Percentiles rank a stretch among this genome's conserved stretches.
Evolutionary conservation across 1,139 yeast genomes (phyloP).

Genomic region (Pichia norvegensis): DNA sequence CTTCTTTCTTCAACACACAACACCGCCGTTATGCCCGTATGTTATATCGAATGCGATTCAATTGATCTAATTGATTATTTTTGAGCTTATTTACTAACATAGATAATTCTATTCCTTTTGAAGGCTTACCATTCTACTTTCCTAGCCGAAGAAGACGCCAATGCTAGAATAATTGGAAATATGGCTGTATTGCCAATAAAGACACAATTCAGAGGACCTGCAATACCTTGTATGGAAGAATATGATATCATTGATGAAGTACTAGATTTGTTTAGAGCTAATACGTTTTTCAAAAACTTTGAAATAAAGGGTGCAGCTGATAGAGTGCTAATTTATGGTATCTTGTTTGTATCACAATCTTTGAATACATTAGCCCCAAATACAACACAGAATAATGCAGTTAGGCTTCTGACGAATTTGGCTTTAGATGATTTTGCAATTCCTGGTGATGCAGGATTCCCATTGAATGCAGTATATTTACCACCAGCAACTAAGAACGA

Average conservation of each 20-base stretch:
- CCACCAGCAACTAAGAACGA: slow-evolving; percentile 72
- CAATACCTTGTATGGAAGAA: slow-evolving; percentile 73
- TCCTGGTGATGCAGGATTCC: slow-evolving; percentile 95
- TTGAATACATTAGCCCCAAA: slow-evolving; percentile 49
- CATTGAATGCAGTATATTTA: slow-evolving; percentile 73
- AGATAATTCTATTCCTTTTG: neutral
- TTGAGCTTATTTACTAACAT: slow-evolving; percentile 3
- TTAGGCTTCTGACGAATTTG: slow-evolving; percentile 65
- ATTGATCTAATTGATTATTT: neutral
- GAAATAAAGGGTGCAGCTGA: slow-evolving; percentile 96
- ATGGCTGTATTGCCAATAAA: slow-evolving; percentile 74
- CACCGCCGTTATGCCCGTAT: slow-evolving; percentile 4
- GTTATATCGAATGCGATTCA: slow-evolving; percentile 6
- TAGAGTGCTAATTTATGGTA: slow-evolving; percentile 93
- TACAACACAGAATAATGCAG: slow-evolving; percentile 54
- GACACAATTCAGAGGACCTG: slow-evolving; percentile 84
- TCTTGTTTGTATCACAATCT: slow-evolving; percentile 80
- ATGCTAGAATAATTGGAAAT: slow-evolving; percentile 49
- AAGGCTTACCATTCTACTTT: slow-evolving; percentile 91
- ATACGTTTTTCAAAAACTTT: slow-evolving; percentile 91
- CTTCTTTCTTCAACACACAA: neutral
- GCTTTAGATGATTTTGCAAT: slow-evolving; percentile 82
- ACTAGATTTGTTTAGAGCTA: slow-evolving; percentile 87
- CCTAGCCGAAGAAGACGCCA: slow-evolving; percentile 50
- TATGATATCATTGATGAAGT: slow-evolving; percentile 91